These are phyloP conservation scores for Aspergillus fructus DNA, from an alignment of 2,329 filamentous ascomycete species.

Conservation along the genomic window DNA sequence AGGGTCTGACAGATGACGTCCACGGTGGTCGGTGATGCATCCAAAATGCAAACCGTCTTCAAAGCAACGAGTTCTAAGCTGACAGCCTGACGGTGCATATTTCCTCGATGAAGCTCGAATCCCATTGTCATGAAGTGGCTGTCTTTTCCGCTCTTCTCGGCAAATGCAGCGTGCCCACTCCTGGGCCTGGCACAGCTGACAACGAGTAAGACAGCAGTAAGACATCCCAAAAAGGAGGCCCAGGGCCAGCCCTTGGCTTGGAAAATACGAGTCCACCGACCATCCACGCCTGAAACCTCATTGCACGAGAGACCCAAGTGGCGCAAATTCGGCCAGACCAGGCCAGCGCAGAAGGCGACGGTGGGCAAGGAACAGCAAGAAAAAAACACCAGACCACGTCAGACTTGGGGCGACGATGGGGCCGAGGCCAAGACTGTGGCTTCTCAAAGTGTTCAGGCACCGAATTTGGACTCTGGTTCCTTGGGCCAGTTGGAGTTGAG, in stretches of 20 bases:
- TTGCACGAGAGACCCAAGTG: not conserved
- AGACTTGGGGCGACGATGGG: not conserved
- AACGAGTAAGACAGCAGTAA: not conserved
- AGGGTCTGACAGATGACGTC: slow-evolving; percentile 3
- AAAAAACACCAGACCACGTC: slow-evolving; percentile 5
- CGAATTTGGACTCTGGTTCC: slow-evolving; percentile 1
- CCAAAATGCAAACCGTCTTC: not conserved
- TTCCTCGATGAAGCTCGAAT: not conserved
- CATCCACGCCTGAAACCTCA: slow-evolving; percentile 2
- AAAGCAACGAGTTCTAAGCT: not conserved
- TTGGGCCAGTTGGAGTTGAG: not conserved
- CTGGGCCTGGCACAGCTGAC: no score
- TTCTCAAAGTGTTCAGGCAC: slow-evolving; percentile 6
- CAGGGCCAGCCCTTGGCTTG: not conserved
- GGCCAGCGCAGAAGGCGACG: not conserved
- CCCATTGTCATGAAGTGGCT: no score
- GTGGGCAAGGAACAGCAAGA: not conserved
- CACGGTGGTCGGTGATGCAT: not conserved
- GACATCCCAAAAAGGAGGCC: not conserved
- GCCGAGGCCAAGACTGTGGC: not conserved
- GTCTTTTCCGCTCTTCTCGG: no score
- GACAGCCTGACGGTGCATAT: not conserved
- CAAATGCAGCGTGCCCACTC: not conserved
- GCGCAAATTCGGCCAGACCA: slow-evolving; percentile 4
- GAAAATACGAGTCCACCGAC: not conserved